Percentiles rank a stretch among this genome's conserved stretches.
These are phyloP conservation scores for Pythium phragmitis DNA, from an alignment of 352 stramenopile genomes.

Conservation along the genomic window DNA sequence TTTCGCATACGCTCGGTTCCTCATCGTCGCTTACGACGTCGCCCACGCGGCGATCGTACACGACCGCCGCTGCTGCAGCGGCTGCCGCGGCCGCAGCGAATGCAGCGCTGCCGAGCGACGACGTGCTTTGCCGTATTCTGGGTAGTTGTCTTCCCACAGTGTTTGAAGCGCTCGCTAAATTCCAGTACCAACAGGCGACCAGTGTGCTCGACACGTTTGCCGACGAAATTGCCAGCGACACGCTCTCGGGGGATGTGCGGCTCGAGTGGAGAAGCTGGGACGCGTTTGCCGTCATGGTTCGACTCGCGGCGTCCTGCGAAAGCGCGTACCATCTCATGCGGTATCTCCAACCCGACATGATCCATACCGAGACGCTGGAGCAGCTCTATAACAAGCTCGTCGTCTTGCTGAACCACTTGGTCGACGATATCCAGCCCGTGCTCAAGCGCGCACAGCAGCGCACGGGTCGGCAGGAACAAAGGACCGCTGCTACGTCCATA, in stretches of 20 bases:
- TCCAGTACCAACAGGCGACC: constrained; percentile 37
- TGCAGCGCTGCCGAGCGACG: constrained; percentile 16
- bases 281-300: constrained; percentile 32
- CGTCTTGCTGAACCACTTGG: constrained; percentile 31
- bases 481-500: not conserved
- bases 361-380: constrained; percentile 32
- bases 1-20: constrained; percentile 6
- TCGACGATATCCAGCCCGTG: constrained; percentile 31
- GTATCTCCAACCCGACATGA: constrained; percentile 33
- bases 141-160: constrained; percentile 25
- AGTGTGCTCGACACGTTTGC: constrained; percentile 14
- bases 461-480: not conserved
- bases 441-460: constrained; percentile 23
- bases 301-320: constrained; percentile 32
- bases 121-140: constrained; percentile 29
- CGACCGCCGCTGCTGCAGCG: not conserved
- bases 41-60: constrained; percentile 16
- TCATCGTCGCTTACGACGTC: constrained; percentile 15
- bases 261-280: constrained; percentile 34
- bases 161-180: constrained; percentile 35
- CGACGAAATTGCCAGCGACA: constrained; percentile 11
- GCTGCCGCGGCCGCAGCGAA: constrained; percentile 7
- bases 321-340: constrained; percentile 39
- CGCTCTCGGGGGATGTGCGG: constrained; percentile 8
- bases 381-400: constrained; percentile 37